Conservation (phyloP, 208 protist species). For the Zelonia costaricensis region DNA sequence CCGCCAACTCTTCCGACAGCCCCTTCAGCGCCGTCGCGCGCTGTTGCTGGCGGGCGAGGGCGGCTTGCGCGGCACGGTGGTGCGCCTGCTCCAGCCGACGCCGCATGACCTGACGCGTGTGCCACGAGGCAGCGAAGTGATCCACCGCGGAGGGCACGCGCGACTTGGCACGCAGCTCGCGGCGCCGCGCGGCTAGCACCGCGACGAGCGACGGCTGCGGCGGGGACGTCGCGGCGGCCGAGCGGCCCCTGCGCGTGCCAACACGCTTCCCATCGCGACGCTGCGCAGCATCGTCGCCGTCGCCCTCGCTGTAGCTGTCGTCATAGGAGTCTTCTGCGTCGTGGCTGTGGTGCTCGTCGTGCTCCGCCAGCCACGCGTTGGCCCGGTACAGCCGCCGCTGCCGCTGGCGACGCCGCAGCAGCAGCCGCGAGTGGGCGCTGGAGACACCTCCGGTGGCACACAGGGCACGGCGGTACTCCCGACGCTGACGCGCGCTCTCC, state of each 20-base stretch:
- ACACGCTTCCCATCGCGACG: not conserved
- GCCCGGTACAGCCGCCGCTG: too few relatives aligned
- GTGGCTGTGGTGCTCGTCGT: too few relatives aligned
- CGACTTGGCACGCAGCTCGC: conserved; percentile 10
- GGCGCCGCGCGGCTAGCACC: conserved; percentile 13
- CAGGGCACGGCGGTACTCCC: not conserved
- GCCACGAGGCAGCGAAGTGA: conserved; percentile 22
- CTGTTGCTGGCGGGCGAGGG: not conserved
- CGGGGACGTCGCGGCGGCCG: not conserved
- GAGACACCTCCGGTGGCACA: not conserved
- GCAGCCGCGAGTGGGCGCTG: too few relatives aligned
- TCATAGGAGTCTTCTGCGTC: too few relatives aligned
- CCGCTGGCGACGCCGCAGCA: too few relatives aligned
- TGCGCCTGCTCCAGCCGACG: conserved; percentile 17
- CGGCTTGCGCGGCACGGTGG: not conserved
- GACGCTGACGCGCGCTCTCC: not conserved
- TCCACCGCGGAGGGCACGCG: conserved; percentile 21
- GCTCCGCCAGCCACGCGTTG: too few relatives aligned
- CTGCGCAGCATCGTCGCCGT: not conserved
- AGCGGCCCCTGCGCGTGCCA: not conserved
- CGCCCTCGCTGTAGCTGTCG: not conserved
- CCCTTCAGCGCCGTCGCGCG: not conserved
- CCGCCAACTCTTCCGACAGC: conserved; percentile 10
- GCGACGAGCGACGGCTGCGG: not conserved
- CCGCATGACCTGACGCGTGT: not conserved